Base-by-base conservation (phyloP, 2,329 filamentous ascomycete genomes). In the Microcyclospora tardicrescens region DNA sequence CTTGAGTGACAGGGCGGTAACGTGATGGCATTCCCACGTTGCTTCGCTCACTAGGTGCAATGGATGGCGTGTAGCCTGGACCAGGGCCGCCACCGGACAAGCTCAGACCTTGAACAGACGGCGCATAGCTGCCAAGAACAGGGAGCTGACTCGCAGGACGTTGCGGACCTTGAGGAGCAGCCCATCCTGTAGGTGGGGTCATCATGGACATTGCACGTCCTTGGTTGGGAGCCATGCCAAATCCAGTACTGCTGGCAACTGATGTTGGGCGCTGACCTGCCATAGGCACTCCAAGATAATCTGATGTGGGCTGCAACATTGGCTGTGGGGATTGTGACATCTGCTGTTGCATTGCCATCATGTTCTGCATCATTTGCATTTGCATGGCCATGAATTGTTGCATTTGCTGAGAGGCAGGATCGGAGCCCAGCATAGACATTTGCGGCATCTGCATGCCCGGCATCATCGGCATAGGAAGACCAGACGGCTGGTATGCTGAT, bases 11-110 rank as follows among this genome's bases (percentile, higher is more conserved):
- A 1, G 91, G 86, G 34, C 91, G 76, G 63, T 98, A 98, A 33
- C 91, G 78, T 27, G 84, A 80, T 8, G 91, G 86, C 37, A 93
- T 72, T 12, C 91, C 91, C 44, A 95, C 68, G 58, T 93, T 96
- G 68, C 87, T 96, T 44, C 91, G 81, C 64, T 96, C 91, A 5
- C 85, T 94, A 1, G 91, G 91, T 2, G 91, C 89, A 49, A 98
- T 93, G 1, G 89, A 96, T 1, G 86, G 78, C 1, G 86, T 74
- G 61, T 96, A 96, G 8, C 75, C 77, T 37, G 61, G 61, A 34
- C 65, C 50, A 34, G 51, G 51, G 30, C 52, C 53, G 54, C 58
- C 43, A 16, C 53, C 46, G 52, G 59, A 46, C 52, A 63, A 34
- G 55, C 61, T 43, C 48, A 59, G 33, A 56, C 60, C 49, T 57